Percentiles rank a stretch among this genome's conserved stretches.
Conservation (phyloP, 2,329 filamentous ascomycete species). For the Amauroascus niger region DNA sequence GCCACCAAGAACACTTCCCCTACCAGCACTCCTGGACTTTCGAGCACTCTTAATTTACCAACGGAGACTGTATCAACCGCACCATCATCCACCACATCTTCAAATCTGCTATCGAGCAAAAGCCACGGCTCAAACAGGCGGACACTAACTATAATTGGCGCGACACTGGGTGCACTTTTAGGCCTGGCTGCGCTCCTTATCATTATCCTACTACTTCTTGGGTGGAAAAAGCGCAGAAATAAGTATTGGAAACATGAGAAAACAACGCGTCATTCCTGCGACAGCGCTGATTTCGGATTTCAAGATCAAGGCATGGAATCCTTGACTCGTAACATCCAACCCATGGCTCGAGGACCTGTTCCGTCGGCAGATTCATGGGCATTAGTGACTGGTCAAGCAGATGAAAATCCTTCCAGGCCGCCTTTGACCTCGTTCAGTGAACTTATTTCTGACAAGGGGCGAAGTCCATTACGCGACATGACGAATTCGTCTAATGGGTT, state of each 20-base stretch:
- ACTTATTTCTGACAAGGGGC: conserved; percentile 10
- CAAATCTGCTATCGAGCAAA: conserved; percentile 28
- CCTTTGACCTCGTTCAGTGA: not conserved
- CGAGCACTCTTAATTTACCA: conserved; percentile 23
- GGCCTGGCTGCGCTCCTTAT: conserved; percentile 63
- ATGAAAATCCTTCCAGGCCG: not conserved
- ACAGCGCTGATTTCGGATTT: conserved; percentile 48
- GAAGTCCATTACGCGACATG: conserved; percentile 14
- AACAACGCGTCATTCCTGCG: conserved; percentile 42
- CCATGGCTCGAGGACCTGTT: conserved; percentile 38
- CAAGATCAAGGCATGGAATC: conserved; percentile 39
- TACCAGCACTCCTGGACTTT: conserved; percentile 21
- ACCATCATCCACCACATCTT: conserved; percentile 22
- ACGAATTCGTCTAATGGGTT: conserved; percentile 16
- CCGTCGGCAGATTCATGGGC: conserved; percentile 34
- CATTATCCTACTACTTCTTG: conserved; percentile 54
- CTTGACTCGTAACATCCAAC: conserved; percentile 34
- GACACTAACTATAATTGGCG: conserved; percentile 59
- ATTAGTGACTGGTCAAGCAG: conserved; percentile 32
- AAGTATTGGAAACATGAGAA: conserved; percentile 30
- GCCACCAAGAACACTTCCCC: conserved; percentile 27
- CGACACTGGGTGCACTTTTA: conserved; percentile 70
- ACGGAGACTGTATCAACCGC: conserved; percentile 20
- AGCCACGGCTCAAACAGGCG: conserved; percentile 23
- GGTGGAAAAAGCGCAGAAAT: conserved; percentile 16